Evolutionary conservation across 2,329 filamentous ascomycete genomes (phyloP), one percentile per base, ranked within the genome.

Genomic region (Xylariaceae sp.): DNA sequence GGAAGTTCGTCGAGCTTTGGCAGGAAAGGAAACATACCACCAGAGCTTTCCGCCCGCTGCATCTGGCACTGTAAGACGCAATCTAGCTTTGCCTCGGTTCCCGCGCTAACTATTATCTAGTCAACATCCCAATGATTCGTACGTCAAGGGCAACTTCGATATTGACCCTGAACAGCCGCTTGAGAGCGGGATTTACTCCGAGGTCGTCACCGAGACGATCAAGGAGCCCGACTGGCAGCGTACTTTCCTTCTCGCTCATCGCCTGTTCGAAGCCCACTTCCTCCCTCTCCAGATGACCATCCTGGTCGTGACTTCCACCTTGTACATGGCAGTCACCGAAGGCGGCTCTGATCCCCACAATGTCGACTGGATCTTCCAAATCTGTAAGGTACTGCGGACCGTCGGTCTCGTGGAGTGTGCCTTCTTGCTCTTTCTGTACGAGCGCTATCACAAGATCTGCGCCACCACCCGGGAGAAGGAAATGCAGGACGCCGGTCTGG

Each of bases 261-360:
- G 83, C 13, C 64, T 86, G n/a, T 86, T 83, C 52, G 82, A 86
- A 58, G 82, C 82, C 0, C 82, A 86, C 57, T 85, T 85, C 56
- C 64, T 86, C 16, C 81, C 82, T 0, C 71, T 79, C 12, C 82
- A 86, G 52, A 78, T 78, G 64, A 76, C 74, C 5, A 74, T 84
- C 31, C 66, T 84, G 18, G 68, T 85, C 17, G 51, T 84, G 30
- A 70, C 77, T 2, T 82, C 79, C 0, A 73, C 75, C 1, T 51
- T 84, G 3, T 85, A 79, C 58, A 63, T 70, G 27, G 69, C 70
- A 53, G 63, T 76, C 21, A 73, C 73, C 11, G 67, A 76, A 40
- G 66, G 66, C 43, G 61, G 65, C 36, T 59, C 65, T 28, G 70
- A 80, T 50, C 63, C 73, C 34, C 66, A 76, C 45, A 61, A 71